Conservation (phyloP, 345 rosid genomes). For the Populus davidiana region DNA sequence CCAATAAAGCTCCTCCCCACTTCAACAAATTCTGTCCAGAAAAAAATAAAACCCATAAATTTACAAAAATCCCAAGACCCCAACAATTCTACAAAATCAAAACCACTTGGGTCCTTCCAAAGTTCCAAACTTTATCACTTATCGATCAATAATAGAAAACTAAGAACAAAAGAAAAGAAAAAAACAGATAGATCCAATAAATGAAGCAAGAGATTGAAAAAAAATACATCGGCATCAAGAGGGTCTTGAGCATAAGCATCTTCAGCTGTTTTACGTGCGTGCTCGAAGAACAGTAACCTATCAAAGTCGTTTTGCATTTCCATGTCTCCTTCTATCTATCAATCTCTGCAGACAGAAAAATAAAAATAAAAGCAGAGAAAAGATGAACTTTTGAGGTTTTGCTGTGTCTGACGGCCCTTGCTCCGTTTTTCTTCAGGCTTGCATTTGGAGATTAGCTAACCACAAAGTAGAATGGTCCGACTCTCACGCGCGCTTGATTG, state of each 20-base stretch:
- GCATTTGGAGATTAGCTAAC: no score
- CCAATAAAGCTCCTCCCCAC: slow-evolving; percentile 86
- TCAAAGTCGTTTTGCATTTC: slow-evolving; percentile 66
- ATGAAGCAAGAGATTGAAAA: not conserved
- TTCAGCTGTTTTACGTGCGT: slow-evolving; percentile 72
- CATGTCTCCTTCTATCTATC: slow-evolving; percentile 31
- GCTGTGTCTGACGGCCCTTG: not conserved
- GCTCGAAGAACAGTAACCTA: slow-evolving; percentile 67
- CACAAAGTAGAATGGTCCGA: no score
- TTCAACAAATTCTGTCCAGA: slow-evolving; percentile 60
- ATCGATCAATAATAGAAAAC: not conserved
- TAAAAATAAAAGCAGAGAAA: not conserved
- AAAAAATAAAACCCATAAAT: not conserved
- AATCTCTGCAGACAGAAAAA: not conserved
- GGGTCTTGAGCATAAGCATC: slow-evolving; percentile 58
- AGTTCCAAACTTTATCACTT: not conserved
- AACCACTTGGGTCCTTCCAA: not conserved
- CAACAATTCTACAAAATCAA: not conserved
- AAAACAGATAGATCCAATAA: not conserved
- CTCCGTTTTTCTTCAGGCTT: no score
- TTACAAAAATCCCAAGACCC: not conserved
- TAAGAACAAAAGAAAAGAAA: not conserved
- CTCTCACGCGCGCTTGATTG: no score
- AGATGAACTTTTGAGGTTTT: not conserved
- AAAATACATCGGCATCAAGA: slow-evolving; percentile 62